Conservation (phyloP, 2,329 filamentous ascomycete species). For the Xylariaceae sp. region DNA sequence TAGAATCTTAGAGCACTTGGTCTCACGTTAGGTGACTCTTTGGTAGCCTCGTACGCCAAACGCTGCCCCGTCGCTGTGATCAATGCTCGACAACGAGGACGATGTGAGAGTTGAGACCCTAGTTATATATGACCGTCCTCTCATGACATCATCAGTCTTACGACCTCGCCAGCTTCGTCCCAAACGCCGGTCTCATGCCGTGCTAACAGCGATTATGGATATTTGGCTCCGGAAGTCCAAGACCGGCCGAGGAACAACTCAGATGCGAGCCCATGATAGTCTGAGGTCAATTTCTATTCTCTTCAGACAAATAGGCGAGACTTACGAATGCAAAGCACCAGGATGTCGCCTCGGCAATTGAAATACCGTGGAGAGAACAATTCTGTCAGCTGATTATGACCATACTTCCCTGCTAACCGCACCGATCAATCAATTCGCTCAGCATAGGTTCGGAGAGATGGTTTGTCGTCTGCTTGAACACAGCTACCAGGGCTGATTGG, state of each 20-base stretch:
- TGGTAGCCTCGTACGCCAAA: slow-evolving; percentile 29
- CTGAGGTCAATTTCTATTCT: background rate
- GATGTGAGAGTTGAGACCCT: slow-evolving; percentile 20
- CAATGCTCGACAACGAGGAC: slow-evolving; percentile 25
- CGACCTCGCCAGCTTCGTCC: slow-evolving; percentile 18
- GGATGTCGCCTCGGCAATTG: slow-evolving; percentile 27
- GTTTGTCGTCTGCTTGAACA: too few relatives aligned
- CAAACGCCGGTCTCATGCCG: slow-evolving; percentile 22
- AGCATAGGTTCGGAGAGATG: slow-evolving; percentile 14
- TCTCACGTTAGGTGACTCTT: slow-evolving; percentile 2
- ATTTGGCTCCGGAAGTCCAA: slow-evolving; percentile 16
- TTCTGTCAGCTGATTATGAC: slow-evolving; percentile 25
- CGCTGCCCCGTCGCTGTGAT: slow-evolving; percentile 26
- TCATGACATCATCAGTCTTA: slow-evolving; percentile 5
- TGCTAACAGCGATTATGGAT: slow-evolving; percentile 19
- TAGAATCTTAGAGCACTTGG: slow-evolving; percentile 11
- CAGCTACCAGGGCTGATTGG: slow-evolving; percentile 2
- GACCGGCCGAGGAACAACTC: slow-evolving; percentile 26
- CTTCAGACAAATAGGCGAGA: background rate
- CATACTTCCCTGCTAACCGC: slow-evolving; percentile 29
- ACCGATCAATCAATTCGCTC: slow-evolving; percentile 25
- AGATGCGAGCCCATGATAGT: slow-evolving; percentile 16
- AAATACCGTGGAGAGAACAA: slow-evolving; percentile 20
- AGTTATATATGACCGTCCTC: slow-evolving; percentile 14
- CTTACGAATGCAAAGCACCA: slow-evolving; percentile 29